A percentile compares a stretch with the other conserved stretches of the same genome.
These are phyloP conservation scores for Xerocomus cyaneibrunnescens DNA, from an alignment of 1,284 basidiomycete species.

Conservation along the genomic window DNA sequence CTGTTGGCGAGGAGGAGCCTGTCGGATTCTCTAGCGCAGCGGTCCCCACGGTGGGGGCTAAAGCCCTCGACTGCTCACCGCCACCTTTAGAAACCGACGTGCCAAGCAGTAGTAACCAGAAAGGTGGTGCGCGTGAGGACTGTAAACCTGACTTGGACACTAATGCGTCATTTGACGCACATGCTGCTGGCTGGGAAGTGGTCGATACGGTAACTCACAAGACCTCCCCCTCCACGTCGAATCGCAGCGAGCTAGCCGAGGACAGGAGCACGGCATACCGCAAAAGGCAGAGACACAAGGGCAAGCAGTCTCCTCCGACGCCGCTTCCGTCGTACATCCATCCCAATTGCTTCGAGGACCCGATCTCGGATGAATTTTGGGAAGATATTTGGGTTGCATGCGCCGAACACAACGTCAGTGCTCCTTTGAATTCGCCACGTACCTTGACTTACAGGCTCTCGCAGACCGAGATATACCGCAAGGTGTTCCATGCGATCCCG, in stretches of 20 bases:
- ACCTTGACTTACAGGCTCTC: constrained; percentile 14
- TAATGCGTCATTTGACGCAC: constrained; percentile 31
- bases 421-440: constrained; percentile 5
- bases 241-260: constrained; percentile 47
- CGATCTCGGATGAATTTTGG: constrained; percentile 84
- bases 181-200: constrained; percentile 42
- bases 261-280: constrained; percentile 51
- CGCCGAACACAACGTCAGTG: constrained; percentile 81
- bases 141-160: constrained; percentile 19
- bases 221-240: constrained; percentile 44
- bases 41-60: constrained; percentile 75
- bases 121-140: constrained; percentile 18
- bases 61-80: constrained; percentile 48
- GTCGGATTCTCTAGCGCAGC: constrained; percentile 63
- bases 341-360: constrained; percentile 82
- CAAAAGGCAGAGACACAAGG: constrained; percentile 62
- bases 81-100: constrained; percentile 35
- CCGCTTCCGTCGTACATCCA: constrained; percentile 72
- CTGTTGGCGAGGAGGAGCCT: constrained; percentile 50
- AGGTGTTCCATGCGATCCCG: constrained; percentile 89
- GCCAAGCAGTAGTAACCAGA: constrained; percentile 35
- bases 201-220: constrained; percentile 49
- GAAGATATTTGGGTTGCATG: constrained; percentile 84
- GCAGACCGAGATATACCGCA: constrained; percentile 91
- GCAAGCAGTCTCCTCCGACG: constrained; percentile 59